Base-by-base conservation (phyloP, 1,284 basidiomycete genomes). In the Microbotryum violaceum region DNA sequence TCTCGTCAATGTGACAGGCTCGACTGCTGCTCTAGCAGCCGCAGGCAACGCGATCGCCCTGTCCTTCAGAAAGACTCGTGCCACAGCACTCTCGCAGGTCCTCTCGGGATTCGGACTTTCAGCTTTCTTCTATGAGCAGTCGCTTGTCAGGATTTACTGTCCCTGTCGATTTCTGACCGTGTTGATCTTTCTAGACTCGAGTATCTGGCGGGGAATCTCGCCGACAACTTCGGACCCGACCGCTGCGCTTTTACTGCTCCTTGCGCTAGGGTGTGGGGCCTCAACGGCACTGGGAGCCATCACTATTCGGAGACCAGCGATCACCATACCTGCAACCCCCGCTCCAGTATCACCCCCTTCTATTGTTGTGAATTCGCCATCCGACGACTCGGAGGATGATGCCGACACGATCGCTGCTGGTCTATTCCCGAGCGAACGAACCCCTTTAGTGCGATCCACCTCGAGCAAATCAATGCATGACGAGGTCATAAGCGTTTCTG, bases 31-130 rank as follows among this genome's bases (percentile, higher is more conserved):
- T 9, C 18, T 60, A 27, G 55, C 52, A 33, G 48, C 62, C 1
- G 66, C 64, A 5, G 59, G 58, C 0, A 68, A 67, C 51, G 64
- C 54, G 23, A 61, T 69, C 3, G 61, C 66, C 4, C 63, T 63
- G 33, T 52, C 54, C 27, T 70, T 65, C 54, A 51, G 49, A 12
- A 70, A 63, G 63, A 50, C 59, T 9, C 67, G 75, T 37, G 75
- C 74, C 4, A 69, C 74, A 0, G 75, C 75, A 0, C 72, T 75
- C 0, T 74, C 74, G 5, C 52, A 74, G 47, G 75, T 76, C 9
- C 63, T 77, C 23, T 69, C 71, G 3, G 74, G 71, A 2, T 76
- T 76, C 25, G 75, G 75, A 9, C 67, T 77, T 4, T 75, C 74
- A 23, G 75, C 75, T 0, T 75, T 75, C 54, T 70, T 75, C 58